Conservation (phyloP, 805 yeast species). For the Ogataea nakhonphanomensis region DNA sequence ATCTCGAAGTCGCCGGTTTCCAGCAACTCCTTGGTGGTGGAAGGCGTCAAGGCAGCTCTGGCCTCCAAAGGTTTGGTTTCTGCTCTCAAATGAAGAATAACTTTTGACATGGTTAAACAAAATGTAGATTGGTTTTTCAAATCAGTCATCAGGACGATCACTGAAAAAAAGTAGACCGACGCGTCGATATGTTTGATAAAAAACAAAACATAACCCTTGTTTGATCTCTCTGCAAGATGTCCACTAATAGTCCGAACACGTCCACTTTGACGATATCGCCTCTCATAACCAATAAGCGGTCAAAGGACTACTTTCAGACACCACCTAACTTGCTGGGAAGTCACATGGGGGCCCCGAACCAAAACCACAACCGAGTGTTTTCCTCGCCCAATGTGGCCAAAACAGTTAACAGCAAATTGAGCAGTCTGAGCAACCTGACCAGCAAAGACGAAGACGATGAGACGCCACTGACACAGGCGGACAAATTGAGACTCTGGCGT, state of each 20-base stretch:
- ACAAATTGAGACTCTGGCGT: conserved; percentile 83
- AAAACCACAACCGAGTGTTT: conserved; percentile 18
- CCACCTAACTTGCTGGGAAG: conserved; percentile 30
- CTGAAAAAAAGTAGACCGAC: conserved; percentile 1
- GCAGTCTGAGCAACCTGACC: conserved; percentile 8
- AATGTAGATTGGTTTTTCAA: conserved; percentile 1
- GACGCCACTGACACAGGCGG: conserved; percentile 70
- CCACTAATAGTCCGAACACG: conserved; percentile 50
- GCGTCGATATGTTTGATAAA: conserved; percentile 3
- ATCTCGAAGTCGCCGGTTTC: conserved; percentile 81
- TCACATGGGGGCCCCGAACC: conserved; percentile 16
- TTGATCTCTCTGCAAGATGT: conserved; percentile 17
- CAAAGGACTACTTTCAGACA: conserved; percentile 34
- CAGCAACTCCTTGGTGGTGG: conserved; percentile 76
- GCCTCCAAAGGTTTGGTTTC: conserved; percentile 97
- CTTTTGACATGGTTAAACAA: conserved; percentile 30
- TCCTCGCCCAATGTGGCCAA: conserved; percentile 26
- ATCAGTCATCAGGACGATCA: conserved; percentile 3
- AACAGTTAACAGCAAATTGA: conserved; percentile 11
- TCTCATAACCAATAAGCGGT: conserved; percentile 38
- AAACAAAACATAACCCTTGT: conserved; percentile 6
- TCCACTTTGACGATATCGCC: conserved; percentile 77
- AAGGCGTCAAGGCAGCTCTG: conserved; percentile 94
- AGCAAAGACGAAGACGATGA: conserved; percentile 24
- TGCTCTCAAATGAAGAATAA: conserved; percentile 85